A percentile compares a stretch with the other conserved stretches of the same genome.
These are phyloP conservation scores for Chlorella ohadii DNA, from an alignment of 139 green algal genomes.

Conservation along the genomic window DNA sequence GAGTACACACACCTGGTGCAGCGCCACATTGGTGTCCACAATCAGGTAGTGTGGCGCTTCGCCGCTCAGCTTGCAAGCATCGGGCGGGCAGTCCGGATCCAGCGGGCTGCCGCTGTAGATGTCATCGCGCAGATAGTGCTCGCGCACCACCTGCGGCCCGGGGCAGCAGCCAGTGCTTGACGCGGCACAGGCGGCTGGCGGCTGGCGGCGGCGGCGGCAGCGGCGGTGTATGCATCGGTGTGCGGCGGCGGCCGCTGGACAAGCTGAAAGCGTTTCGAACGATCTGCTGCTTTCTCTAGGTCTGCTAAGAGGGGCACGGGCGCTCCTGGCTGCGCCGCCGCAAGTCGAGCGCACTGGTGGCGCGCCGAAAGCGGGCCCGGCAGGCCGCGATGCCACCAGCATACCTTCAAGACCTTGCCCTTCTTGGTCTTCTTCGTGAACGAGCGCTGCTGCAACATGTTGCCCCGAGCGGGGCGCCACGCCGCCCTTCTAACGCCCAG, in stretches of 20 bases:
- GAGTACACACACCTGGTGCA: slow-evolving; percentile 85
- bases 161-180: neutral
- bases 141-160: slow-evolving; percentile 72
- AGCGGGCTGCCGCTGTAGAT: slow-evolving; percentile 85
- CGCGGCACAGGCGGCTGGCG: neutral
- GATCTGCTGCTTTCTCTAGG: too few species aligned
- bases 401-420: slow-evolving; percentile 83
- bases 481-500: too few species aligned
- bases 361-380: neutral
- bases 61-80: slow-evolving; percentile 64
- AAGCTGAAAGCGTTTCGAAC: too few species aligned
- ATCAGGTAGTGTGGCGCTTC: slow-evolving; percentile 85
- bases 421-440: slow-evolving; percentile 93
- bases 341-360: too few species aligned
- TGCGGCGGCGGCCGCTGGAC: too few species aligned
- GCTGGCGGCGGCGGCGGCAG: neutral
- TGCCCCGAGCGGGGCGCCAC: neutral
- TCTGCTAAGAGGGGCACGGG: too few species aligned
- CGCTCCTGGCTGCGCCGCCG: too few species aligned
- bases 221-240: neutral
- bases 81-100: slow-evolving; percentile 72
- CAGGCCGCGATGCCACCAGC: neutral
- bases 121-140: slow-evolving; percentile 98
- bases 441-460: slow-evolving; percentile 77
- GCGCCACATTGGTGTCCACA: slow-evolving; percentile 95